Conservation (phyloP, 208 protist species). For the Angomonas desouzai region DNA sequence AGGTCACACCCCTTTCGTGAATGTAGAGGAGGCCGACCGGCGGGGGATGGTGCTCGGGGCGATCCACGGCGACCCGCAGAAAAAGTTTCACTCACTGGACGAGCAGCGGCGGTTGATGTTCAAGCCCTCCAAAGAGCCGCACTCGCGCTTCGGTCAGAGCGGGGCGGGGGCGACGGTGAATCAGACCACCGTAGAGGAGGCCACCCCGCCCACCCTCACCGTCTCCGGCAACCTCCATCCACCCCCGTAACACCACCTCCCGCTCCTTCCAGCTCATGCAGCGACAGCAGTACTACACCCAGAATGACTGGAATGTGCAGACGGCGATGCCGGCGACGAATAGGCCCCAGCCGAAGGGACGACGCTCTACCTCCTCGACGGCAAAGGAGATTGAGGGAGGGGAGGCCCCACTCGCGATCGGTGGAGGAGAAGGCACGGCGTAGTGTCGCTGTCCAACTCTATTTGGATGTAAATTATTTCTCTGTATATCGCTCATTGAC, state of each 20-base stretch:
- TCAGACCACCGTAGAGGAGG: constrained; percentile 31
- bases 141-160: constrained; percentile 2
- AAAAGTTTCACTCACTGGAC: constrained; percentile 18
- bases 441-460: background rate
- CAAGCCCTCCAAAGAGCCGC: background rate
- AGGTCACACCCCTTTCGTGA: constrained; percentile 28
- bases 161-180: constrained; percentile 20
- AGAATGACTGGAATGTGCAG: constrained; percentile 79
- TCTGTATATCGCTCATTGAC: background rate
- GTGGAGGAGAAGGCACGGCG: background rate
- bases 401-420: background rate
- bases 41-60: constrained; percentile 41
- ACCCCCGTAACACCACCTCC: constrained; percentile 42
- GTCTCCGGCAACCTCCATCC: constrained; percentile 35
- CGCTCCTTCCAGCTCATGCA: constrained; percentile 61
- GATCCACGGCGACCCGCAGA: constrained; percentile 27
- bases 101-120: constrained; percentile 2
- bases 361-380: background rate
- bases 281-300: constrained; percentile 84
- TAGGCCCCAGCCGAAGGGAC: background rate
- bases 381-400: background rate
- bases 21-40: constrained; percentile 25
- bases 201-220: constrained; percentile 46
- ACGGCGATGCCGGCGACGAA: constrained; percentile 15
- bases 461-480: background rate